A percentile compares a stretch with the other conserved stretches of the same genome.
These are phyloP conservation scores for Umbelopsis sp. DNA, from an alignment of 371 early-diverging fungal species.

Conservation along the genomic window DNA sequence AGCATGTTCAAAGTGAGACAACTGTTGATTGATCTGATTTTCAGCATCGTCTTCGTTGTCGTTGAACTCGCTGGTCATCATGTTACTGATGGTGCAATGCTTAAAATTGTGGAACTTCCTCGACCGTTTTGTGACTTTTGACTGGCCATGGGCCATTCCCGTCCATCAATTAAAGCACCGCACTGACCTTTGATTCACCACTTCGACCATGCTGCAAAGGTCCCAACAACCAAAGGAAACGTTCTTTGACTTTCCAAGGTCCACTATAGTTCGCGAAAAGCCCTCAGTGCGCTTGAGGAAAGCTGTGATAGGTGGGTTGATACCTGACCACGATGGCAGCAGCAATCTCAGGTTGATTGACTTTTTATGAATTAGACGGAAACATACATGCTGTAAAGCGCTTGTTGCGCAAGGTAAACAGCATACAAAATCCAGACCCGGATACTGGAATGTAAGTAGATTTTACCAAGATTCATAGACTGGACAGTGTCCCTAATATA, in stretches of 20 bases:
- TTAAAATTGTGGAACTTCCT: background rate
- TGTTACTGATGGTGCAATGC: background rate
- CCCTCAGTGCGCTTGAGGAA: slow-evolving; percentile 44
- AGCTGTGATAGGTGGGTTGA: slow-evolving; percentile 39
- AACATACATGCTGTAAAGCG: slow-evolving; percentile 54
- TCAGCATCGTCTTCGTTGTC: slow-evolving; percentile 10
- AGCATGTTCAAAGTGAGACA: slow-evolving; percentile 48
- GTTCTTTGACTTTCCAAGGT: slow-evolving; percentile 50
- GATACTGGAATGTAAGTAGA: slow-evolving; percentile 48
- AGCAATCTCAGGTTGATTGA: background rate
- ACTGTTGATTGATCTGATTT: slow-evolving; percentile 11
- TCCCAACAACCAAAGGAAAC: slow-evolving; percentile 21
- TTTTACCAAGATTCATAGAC: background rate
- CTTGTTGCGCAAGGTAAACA: slow-evolving; percentile 42
- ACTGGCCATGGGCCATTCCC: background rate
- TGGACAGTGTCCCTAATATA: background rate
- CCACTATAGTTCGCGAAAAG: slow-evolving; percentile 45
- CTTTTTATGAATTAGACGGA: slow-evolving; percentile 35
- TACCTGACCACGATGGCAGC: background rate
- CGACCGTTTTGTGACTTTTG: background rate
- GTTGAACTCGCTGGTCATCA: slow-evolving; percentile 12
- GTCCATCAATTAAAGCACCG: background rate
- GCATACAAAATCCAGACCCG: slow-evolving; percentile 56
- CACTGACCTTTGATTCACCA: background rate
- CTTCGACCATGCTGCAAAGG: slow-evolving; percentile 5